These are phyloP conservation scores for Bacidia rubella DNA, from an alignment of 495 filamentous ascomycete genomes.

Conservation along the genomic window DNA sequence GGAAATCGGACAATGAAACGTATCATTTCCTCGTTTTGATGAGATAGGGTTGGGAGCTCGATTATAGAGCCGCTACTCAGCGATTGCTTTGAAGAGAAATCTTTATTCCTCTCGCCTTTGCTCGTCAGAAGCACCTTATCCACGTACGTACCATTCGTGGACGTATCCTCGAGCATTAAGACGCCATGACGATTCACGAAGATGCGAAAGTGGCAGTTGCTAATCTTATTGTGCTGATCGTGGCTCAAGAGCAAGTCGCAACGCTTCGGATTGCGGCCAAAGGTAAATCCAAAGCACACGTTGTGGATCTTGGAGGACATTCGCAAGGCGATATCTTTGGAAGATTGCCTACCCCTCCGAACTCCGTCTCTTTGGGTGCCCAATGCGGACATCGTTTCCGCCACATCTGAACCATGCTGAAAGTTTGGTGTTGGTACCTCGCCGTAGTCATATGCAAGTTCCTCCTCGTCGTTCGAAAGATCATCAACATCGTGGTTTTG, in stretches of 20 bases:
- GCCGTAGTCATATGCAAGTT: slow-evolving; percentile 7
- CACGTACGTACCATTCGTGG: slow-evolving; percentile 85
- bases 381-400: background rate
- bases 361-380: background rate
- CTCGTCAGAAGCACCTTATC: slow-evolving; percentile 47
- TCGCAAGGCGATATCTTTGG: slow-evolving; percentile 65
- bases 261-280: slow-evolving; percentile 57
- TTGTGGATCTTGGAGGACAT: slow-evolving; percentile 58
- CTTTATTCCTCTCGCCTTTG: slow-evolving; percentile 27
- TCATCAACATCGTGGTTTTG: slow-evolving; percentile 26
- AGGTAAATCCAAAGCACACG: slow-evolving; percentile 57
- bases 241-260: slow-evolving; percentile 58
- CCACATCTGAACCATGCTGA: background rate
- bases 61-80: slow-evolving; percentile 61
- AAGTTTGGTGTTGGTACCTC: slow-evolving; percentile 9
- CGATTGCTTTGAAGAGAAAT: slow-evolving; percentile 34
- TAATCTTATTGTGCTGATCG: slow-evolving; percentile 47
- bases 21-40: slow-evolving; percentile 34
- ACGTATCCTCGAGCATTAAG: slow-evolving; percentile 83
- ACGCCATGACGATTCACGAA: slow-evolving; percentile 64
- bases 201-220: slow-evolving; percentile 86
- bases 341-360: slow-evolving; percentile 17
- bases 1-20: slow-evolving; percentile 82
- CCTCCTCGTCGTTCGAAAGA: background rate
- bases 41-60: slow-evolving; percentile 44